Evolutionary conservation across 2,329 filamentous ascomycete genomes (phyloP).

Genomic region (Eutypa lata): DNA sequence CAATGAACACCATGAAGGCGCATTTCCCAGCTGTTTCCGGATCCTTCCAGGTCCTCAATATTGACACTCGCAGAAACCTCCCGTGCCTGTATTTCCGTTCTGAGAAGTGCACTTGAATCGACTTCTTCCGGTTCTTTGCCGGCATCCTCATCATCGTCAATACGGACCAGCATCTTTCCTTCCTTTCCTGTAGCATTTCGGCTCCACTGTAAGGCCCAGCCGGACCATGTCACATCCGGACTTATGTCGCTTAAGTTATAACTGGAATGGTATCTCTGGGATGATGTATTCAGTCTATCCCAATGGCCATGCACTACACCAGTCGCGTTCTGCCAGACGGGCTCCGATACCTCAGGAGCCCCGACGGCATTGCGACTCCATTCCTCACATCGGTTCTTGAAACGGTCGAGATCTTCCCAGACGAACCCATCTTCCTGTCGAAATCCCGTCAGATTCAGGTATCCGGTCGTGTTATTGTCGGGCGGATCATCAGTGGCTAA

Average conservation of each 20-base stretch:
- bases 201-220: constrained; percentile 58
- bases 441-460: constrained; percentile 75
- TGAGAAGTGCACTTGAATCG: constrained; percentile 22
- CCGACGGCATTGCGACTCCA: constrained; percentile 53
- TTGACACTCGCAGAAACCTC: constrained; percentile 68
- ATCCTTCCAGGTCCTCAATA: constrained; percentile 67
- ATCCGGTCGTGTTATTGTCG: constrained; percentile 33
- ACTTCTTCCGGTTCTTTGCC: constrained; percentile 40
- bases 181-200: constrained; percentile 75
- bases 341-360: constrained; percentile 37
- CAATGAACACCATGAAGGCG: constrained; percentile 83
- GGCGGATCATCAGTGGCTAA: constrained; percentile 25
- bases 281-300: constrained; percentile 55
- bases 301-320: constrained; percentile 76
- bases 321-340: constrained; percentile 75
- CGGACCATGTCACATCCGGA: constrained; percentile 64
- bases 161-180: constrained; percentile 66
- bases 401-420: constrained; percentile 70
- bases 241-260: constrained; percentile 65
- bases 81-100: constrained; percentile 55
- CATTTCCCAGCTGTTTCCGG: constrained; percentile 76
- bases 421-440: constrained; percentile 69
- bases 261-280: constrained; percentile 42
- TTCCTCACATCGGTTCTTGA: constrained; percentile 62
- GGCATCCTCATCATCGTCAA: constrained; percentile 54